Evolutionary conservation across 2,329 filamentous ascomycete species (phyloP).

Genomic region (Arthrobotrys iridis): DNA sequence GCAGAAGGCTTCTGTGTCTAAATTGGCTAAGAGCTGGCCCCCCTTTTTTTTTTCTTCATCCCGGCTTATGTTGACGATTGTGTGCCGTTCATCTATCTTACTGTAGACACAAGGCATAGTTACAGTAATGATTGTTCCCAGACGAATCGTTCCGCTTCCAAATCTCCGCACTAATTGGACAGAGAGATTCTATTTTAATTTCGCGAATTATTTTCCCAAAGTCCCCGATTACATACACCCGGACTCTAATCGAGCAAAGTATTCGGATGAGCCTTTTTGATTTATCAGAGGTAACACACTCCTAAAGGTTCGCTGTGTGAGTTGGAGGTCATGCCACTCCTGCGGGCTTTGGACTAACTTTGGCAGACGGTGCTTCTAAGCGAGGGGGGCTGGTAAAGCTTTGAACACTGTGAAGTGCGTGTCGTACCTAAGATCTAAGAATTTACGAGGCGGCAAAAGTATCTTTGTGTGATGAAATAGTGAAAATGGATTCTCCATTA

Average conservation of each 20-base stretch:
- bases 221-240: not conserved
- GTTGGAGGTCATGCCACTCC: slow-evolving; percentile 26
- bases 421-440: not conserved
- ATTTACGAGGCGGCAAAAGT: not conserved
- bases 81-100: slow-evolving; percentile 7
- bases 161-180: slow-evolving; percentile 17
- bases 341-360: slow-evolving; percentile 3
- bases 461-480: slow-evolving; percentile 19
- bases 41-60: not conserved
- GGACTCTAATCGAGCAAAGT: slow-evolving; percentile 4
- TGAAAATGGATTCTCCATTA: slow-evolving; percentile 47
- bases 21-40: slow-evolving; percentile 6
- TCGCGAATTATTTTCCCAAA: slow-evolving; percentile 1
- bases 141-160: slow-evolving; percentile 20
- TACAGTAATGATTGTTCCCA: slow-evolving; percentile 21
- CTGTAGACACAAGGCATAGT: slow-evolving; percentile 1
- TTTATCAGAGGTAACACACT: not conserved
- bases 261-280: slow-evolving; percentile 39
- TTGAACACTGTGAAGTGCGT: not conserved
- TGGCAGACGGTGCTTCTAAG: slow-evolving; percentile 30
- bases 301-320: not conserved
- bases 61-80: not conserved
- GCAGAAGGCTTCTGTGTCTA: slow-evolving; percentile 1
- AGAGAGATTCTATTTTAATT: not conserved
- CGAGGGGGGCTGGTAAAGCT: slow-evolving; percentile 22